Evolutionary conservation across 1,284 basidiomycete genomes (phyloP).

Genomic region (Exobasidium rhododendri): DNA sequence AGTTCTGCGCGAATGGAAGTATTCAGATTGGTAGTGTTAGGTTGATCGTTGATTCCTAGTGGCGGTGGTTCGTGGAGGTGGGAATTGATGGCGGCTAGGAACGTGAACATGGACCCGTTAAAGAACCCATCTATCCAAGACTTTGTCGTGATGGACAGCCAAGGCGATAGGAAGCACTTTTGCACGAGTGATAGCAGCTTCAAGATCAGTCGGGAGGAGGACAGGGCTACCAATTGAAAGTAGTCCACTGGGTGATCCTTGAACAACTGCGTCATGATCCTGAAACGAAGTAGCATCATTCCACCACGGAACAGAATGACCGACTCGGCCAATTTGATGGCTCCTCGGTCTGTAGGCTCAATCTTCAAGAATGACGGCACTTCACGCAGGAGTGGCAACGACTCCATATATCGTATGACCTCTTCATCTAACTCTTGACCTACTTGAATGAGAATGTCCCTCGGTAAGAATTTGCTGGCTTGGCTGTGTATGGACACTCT

Average conservation of each 20-base stretch:
- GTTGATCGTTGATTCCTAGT: background rate
- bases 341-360: background rate
- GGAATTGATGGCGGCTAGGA: background rate
- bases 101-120: background rate
- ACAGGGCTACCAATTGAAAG: background rate
- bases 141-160: background rate
- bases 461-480: background rate
- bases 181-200: background rate
- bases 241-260: background rate
- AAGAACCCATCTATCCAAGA: background rate
- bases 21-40: background rate
- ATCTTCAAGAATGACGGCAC: background rate
- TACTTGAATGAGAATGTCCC: background rate
- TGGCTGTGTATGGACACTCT: background rate
- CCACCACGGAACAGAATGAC: background rate
- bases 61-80: background rate
- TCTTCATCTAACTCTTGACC: background rate
- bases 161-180: background rate
- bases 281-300: background rate
- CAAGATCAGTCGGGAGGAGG: background rate
- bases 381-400: background rate
- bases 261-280: background rate
- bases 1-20: background rate
- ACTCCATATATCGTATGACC: background rate
- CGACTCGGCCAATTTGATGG: background rate